Evolutionary conservation across 75 land plant species (phyloP).

Genomic region (Selaginella tamariscina): DNA sequence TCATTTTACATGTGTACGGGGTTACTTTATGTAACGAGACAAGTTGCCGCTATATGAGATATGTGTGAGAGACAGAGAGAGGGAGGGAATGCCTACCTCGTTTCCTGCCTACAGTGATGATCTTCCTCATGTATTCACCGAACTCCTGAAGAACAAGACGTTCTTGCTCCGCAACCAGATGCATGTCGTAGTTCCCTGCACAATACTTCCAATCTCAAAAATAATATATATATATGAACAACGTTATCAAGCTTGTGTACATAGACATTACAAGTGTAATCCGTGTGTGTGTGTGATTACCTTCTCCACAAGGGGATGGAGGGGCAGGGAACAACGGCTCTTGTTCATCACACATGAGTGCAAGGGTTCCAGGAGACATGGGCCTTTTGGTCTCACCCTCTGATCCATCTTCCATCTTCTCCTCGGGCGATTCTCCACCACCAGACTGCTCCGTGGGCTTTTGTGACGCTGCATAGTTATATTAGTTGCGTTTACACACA

Average conservation of each 20-base stretch:
- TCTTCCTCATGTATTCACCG: slow-evolving; percentile 60
- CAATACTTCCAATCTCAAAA: no score
- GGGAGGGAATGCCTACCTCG: slow-evolving; percentile 40
- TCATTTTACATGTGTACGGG: no score
- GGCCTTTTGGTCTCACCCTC: slow-evolving; percentile 28
- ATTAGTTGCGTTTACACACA: no score
- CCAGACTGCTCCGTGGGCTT: no score
- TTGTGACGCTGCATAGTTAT: no score
- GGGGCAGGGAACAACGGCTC: slow-evolving; percentile 66
- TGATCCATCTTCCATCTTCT: neutral
- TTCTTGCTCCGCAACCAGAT: slow-evolving; percentile 75
- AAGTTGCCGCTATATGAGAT: no score
- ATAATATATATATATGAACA: no score
- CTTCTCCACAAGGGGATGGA: slow-evolving; percentile 33
- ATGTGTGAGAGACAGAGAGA: neutral
- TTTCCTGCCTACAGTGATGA: slow-evolving; percentile 53
- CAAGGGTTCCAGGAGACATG: slow-evolving; percentile 93
- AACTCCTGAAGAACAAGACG: slow-evolving; percentile 56
- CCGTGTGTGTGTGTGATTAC: slow-evolving; percentile 14
- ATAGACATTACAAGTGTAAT: slow-evolving; percentile 12
- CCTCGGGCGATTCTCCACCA: no score
- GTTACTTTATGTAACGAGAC: no score
- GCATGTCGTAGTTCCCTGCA: slow-evolving; percentile 11
- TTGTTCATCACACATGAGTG: slow-evolving; percentile 94
- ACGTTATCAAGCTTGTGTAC: no score